Evolutionary conservation across 805 yeast genomes (phyloP).

Genomic region (Wickerhamomyces sydowiorum): DNA sequence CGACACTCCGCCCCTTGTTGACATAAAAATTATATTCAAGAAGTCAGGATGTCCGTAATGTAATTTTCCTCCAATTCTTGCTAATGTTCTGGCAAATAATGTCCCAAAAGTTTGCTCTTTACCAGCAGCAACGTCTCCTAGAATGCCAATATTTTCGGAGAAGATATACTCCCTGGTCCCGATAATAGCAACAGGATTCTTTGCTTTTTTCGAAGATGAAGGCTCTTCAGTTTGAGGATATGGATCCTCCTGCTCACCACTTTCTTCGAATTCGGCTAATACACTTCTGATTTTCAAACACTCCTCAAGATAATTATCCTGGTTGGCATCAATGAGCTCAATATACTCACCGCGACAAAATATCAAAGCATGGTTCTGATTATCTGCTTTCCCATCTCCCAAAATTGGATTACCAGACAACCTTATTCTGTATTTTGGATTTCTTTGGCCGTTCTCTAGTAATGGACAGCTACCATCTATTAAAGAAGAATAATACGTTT

Average conservation of each 20-base stretch:
- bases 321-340: constrained; percentile 79
- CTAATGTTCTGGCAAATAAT: constrained; percentile 73
- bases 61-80: constrained; percentile 75
- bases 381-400: constrained; percentile 84
- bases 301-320: constrained; percentile 72
- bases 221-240: constrained; percentile 46
- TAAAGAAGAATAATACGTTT: constrained; percentile 53
- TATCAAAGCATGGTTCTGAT: constrained; percentile 70
- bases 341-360: constrained; percentile 78
- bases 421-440: constrained; percentile 57
- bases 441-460: constrained; percentile 48
- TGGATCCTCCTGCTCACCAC: constrained; percentile 6
- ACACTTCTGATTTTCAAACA: constrained; percentile 67
- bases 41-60: constrained; percentile 90
- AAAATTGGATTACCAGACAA: constrained; percentile 77
- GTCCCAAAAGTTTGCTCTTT: constrained; percentile 88
- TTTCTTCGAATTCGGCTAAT: constrained; percentile 71
- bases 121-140: constrained; percentile 86
- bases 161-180: constrained; percentile 83
- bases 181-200: constrained; percentile 69
- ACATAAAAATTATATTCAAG: constrained; percentile 68
- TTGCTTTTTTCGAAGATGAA: neutral
- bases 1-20: constrained; percentile 83
- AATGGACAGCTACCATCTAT: constrained; percentile 69
- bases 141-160: constrained; percentile 75